Percentiles rank a stretch among this genome's conserved stretches.
phyloP scores from a whole-genome alignment of 2,329 filamentous ascomycete species.

The Epichloe sylvatica region DNA sequence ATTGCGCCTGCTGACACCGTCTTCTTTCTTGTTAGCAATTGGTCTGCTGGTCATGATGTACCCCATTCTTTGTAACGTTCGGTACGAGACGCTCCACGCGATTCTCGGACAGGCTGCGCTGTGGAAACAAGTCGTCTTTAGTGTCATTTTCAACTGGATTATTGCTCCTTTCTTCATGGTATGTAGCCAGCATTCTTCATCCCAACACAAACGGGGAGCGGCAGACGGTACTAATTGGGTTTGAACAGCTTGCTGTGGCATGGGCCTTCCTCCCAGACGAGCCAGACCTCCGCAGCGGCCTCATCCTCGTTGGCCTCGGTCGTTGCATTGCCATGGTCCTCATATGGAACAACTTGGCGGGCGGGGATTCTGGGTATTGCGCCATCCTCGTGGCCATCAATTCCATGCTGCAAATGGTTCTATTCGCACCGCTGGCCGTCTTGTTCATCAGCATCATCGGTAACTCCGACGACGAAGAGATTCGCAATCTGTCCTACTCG shows the following conservation, averaged over 20 bases:
- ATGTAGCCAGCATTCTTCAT: slow-evolving; percentile 6
- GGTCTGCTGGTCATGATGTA: slow-evolving; percentile 90
- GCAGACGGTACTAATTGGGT: background rate
- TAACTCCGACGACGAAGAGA: slow-evolving; percentile 18
- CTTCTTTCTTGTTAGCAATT: slow-evolving; percentile 37
- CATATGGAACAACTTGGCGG: slow-evolving; percentile 59
- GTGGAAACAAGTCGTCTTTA: slow-evolving; percentile 71
- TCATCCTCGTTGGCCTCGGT: slow-evolving; percentile 72
- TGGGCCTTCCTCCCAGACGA: slow-evolving; percentile 55
- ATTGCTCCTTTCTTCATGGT: slow-evolving; percentile 74
- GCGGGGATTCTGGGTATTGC: slow-evolving; percentile 69
- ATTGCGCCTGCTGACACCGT: no score
- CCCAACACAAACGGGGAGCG: background rate
- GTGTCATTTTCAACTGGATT: slow-evolving; percentile 69
- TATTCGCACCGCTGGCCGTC: slow-evolving; percentile 56
- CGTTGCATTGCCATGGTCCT: slow-evolving; percentile 77
- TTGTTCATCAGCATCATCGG: slow-evolving; percentile 60
- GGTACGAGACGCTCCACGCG: slow-evolving; percentile 59
- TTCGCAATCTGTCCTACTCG: slow-evolving; percentile 38
- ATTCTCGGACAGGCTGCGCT: slow-evolving; percentile 47
- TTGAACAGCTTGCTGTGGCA: slow-evolving; percentile 43
- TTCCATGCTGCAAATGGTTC: slow-evolving; percentile 58
- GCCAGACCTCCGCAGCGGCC: slow-evolving; percentile 43
- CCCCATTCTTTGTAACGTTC: slow-evolving; percentile 77
- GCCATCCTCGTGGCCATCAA: slow-evolving; percentile 67